Evolutionary conservation across 805 yeast species (phyloP), one percentile per base, ranked within the genome.

Genomic region (Lachancea thermotolerans): DNA sequence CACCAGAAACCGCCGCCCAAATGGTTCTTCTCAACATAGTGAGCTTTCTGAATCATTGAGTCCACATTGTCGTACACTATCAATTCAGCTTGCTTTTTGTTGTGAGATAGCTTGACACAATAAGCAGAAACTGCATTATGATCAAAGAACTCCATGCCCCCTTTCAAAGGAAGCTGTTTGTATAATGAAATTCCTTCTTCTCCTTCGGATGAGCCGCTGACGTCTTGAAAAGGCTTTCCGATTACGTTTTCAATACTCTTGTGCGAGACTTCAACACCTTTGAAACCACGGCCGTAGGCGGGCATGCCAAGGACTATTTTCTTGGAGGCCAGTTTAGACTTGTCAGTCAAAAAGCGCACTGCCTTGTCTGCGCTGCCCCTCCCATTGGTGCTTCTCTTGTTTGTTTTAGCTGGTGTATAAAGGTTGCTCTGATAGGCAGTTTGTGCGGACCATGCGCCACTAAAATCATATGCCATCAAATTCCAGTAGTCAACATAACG

Each of bases 1-100:
- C 98, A 91, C 82, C 86, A 90, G 78, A 93, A 81, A 0, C 85
- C 95, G 0, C 99, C 98, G 0, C 82, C 95, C 9, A 89, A 65
- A 0, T 68, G 57, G 6, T 67, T 61, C 16, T 62, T 53, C 34
- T 51, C 54, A 7, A 83, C 78, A 54, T 77, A 88, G 27, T 67
- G 55, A 0, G 87, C 88, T 60, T 91, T 93, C 14, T 55, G 54
- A 8, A 59, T 55, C 2, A 75, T 77, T 1, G 82, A 71, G 4
- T 69, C 66, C 0, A 68, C 69, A 49, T 75, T 82, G 59, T 91
- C 99, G 62, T 84, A 91, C 6, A 76, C 71, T 2, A 84, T 71
- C 37, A 85, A 65, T 4, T 64, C 66, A 10, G 40, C 15, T 11
- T 21, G 17, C 17, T 17, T 11, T 31, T 55, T 61, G 0, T 58